These are phyloP conservation scores for Suillus subaureus DNA, from an alignment of 768 basidiomycete species.

Conservation along the genomic window DNA sequence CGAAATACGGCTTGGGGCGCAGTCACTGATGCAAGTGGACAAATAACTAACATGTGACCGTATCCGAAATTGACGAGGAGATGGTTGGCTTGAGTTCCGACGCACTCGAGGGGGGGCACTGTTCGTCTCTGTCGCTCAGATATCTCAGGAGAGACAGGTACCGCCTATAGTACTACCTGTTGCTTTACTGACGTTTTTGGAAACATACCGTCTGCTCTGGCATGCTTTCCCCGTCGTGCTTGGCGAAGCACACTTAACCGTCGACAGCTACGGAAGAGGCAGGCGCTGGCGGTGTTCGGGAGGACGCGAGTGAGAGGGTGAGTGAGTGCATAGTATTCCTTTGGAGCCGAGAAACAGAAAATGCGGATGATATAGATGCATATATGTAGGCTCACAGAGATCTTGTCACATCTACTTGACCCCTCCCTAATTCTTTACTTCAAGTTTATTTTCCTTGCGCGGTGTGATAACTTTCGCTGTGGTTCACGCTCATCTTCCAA, in stretches of 20 bases:
- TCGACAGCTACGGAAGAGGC: neutral
- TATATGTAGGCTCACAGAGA: neutral
- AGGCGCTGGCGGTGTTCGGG: neutral
- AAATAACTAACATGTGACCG: neutral
- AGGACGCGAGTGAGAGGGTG: neutral
- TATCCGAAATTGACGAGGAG: neutral
- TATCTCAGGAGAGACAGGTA: neutral
- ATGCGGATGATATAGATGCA: neutral
- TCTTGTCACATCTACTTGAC: neutral
- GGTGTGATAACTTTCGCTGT: neutral
- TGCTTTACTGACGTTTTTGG: neutral
- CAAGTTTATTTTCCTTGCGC: neutral
- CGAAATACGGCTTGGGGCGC: neutral
- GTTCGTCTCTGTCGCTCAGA: too few species aligned
- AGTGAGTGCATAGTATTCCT: neutral
- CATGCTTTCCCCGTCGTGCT: neutral
- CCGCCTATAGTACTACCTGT: too few species aligned
- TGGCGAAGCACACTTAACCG: neutral
- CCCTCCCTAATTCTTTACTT: neutral
- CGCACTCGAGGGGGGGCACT: too few species aligned
- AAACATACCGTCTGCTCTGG: too few species aligned
- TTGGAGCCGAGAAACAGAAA: neutral
- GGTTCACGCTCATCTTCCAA: neutral
- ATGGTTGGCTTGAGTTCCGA: neutral
- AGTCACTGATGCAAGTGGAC: neutral